Evolutionary conservation across 2,329 filamentous ascomycete species (phyloP), one percentile per base, ranked within the genome.

Genomic region (Ciborinia camelliae): DNA sequence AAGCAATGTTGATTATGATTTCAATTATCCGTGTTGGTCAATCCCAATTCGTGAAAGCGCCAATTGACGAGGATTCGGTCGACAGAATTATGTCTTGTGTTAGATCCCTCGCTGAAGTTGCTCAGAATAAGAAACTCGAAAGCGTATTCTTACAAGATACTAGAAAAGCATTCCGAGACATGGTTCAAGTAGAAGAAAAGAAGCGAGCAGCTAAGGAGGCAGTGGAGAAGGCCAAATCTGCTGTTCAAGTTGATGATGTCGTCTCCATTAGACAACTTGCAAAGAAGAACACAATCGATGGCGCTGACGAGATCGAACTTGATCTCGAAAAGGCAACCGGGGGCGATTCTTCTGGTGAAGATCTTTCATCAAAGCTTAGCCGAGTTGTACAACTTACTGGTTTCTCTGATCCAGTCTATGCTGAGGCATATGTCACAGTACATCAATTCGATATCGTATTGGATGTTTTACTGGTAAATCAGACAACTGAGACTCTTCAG

Each of bases 1-100:
- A 99, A 78, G 95, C 95, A 52, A 99, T 99, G 95, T 84, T 99
- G 62, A 98, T 99, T 76, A 97, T 98, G 93, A 97, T 99, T 72
- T 98, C 95, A 6, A 96, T 99, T 71, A 92, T 99, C 70, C 92
- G 95, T 58, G 95, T 97, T 67, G 95, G 95, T 48, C 95, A 99
- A 79, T 98, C 94, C n/a, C 92, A 97, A 69, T 99, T 99, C 71
- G 95, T 96, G 75, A 98, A 98, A 81, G 90, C 92, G 1, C 91
- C 92, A 2, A 98, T 99, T 69, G 95, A 99, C 68, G 95, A 99
- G 76, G 95, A 99, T 76, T 97, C 95, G 0, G 86, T 98, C n/a
- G 95, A 99, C 77, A 89, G 95, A 72, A 94, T 99, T 76, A 98
- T 99, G 95, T 92, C 92, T 47, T 98, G 94, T 75, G 91, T 99